Conservation (phyloP, 176 grass and related monocot genomes). For the Zoysia pacifica region DNA sequence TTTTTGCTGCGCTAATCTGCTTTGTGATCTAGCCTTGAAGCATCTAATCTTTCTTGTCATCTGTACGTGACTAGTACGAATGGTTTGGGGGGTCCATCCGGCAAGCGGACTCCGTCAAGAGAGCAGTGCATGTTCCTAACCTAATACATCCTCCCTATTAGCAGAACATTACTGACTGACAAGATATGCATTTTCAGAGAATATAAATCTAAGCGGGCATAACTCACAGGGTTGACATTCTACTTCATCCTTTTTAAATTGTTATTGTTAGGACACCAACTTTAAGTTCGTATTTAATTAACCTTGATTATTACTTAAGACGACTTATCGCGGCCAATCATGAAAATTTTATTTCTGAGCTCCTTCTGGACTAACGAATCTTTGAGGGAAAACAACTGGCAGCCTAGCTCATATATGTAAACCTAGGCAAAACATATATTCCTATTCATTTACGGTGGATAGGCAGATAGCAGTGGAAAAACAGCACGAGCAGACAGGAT, state of each 20-base stretch:
- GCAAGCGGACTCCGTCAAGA: neutral
- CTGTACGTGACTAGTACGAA: constrained; percentile 22
- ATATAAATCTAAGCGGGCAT: neutral
- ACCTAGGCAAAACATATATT: constrained; percentile 16
- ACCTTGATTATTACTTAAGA: neutral
- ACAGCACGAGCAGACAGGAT: constrained; percentile 19
- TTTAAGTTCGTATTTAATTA: neutral
- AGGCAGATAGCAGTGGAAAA: constrained; percentile 28
- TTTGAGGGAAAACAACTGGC: neutral
- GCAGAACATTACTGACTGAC: neutral
- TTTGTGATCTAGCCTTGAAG: constrained; percentile 6
- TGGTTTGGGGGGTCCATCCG: neutral
- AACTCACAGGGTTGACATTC: neutral
- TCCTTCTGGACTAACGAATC: constrained; percentile 34
- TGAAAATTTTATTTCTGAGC: neutral
- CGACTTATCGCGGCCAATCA: neutral
- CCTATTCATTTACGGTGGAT: neutral
- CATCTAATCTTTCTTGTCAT: neutral
- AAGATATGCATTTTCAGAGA: neutral
- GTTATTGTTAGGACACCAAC: too few species aligned
- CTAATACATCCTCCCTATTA: neutral
- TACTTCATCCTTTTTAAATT: neutral
- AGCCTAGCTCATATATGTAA: neutral
- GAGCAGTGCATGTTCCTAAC: neutral
- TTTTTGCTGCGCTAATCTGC: neutral